Conservation (phyloP, 139 green algal genomes). For the Chlorella sp. region DNA sequence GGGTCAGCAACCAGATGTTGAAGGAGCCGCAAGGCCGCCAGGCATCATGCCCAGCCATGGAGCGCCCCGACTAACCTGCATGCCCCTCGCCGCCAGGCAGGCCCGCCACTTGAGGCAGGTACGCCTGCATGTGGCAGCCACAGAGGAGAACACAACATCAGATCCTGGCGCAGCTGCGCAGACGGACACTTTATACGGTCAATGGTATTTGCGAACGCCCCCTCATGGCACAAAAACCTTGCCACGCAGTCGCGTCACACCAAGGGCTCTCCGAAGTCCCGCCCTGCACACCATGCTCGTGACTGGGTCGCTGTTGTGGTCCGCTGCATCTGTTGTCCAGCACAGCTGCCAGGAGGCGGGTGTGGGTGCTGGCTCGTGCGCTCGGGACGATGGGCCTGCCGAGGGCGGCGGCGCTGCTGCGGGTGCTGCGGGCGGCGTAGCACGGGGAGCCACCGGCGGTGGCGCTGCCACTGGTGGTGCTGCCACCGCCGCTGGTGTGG, state of each 20-base stretch:
- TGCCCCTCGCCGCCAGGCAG: conserved; percentile 33
- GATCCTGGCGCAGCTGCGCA: too few species aligned
- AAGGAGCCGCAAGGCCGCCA: not conserved
- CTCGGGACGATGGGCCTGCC: not conserved
- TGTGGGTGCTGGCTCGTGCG: not conserved
- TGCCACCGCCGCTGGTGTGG: not conserved
- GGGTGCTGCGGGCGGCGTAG: not conserved
- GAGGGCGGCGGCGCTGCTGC: not conserved
- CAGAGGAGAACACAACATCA: not conserved
- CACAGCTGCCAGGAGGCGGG: conserved; percentile 19
- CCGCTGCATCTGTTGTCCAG: conserved; percentile 28
- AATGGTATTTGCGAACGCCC: too few species aligned
- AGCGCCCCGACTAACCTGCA: conserved; percentile 27
- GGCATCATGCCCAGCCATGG: too few species aligned
- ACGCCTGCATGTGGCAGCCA: not conserved
- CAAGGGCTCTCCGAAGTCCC: too few species aligned
- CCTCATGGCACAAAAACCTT: too few species aligned
- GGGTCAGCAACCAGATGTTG: not conserved
- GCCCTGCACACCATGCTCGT: conserved; percentile 11
- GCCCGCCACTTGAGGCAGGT: conserved; percentile 25
- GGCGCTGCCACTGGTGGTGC: not conserved
- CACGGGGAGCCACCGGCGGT: not conserved
- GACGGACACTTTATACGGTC: too few species aligned
- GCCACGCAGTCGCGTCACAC: too few species aligned
- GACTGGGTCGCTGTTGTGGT: conserved; percentile 13